Base-by-base conservation (phyloP, 2,329 filamentous ascomycete genomes). In the Tolypocladium tropicale region DNA sequence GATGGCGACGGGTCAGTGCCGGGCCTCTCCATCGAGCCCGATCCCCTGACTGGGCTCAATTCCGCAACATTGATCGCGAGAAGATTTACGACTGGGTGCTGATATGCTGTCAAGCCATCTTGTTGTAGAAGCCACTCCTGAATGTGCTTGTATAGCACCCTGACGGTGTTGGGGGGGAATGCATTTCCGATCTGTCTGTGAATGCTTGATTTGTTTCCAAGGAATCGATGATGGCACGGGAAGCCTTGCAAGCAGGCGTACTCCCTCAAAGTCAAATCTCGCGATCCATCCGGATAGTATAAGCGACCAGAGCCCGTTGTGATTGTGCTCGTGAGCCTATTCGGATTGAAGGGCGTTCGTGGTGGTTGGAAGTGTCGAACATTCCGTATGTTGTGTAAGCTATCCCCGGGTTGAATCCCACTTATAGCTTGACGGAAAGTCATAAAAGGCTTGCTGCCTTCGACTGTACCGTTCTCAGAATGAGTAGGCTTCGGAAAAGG, bases 141-240 rank as follows among this genome's bases (percentile, higher is more conserved):
- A 10, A 83, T 62, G 52, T 81, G 77, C n/a, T 66, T 64, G 58
- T 78, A 82, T 0, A 83, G 63, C 0, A 76, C 68, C 30, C 70
- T 69, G 3, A 82, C 82, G 0, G 79, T 77, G 32, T 72, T 72
- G 0, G 88, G 82, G 0, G 90, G 87, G 18, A 93, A 90, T 0
- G 89, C 89, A 63, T 94, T 93, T 0, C 89, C 89, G 59, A 93
- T 88, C 66, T 91, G 88, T 59, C 75, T 79, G 61, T 79, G 79
- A 18, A 81, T 71, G 16, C 65, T 67, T 0, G 67, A 70, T 21
- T 68, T 66, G 0, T 68, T 73, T 0, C 70, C 71, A 0, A 71
- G 58, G 63, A 93, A 92, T 0, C 67, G 66, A 65, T 89, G 86
- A 2, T 72, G 65, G 0, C 70, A 58, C 0, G 87, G 86, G 54